Percentiles rank a stretch among this genome's conserved stretches.
phyloP scores from a whole-genome alignment of 2,329 filamentous ascomycete genomes.

The Raffaelea arxii region DNA sequence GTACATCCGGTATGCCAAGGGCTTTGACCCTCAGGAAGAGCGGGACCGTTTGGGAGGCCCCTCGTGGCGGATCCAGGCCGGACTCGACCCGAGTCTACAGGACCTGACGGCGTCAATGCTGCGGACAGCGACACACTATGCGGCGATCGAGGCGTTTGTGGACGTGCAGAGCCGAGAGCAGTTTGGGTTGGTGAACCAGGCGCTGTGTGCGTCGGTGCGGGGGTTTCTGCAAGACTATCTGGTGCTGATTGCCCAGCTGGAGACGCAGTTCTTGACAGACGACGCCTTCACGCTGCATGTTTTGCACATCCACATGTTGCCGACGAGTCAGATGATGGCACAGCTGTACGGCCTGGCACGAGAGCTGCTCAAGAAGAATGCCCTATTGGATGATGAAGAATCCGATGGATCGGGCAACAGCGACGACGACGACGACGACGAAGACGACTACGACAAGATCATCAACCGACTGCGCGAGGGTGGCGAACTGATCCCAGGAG shows the following conservation, averaged over 20 bases:
- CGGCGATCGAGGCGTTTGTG: conserved; percentile 82
- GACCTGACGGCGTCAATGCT: conserved; percentile 85
- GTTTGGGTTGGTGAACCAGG: conserved; percentile 91
- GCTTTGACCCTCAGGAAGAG: conserved; percentile 76
- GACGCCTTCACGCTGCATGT: conserved; percentile 85
- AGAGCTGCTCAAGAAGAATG: conserved; percentile 81
- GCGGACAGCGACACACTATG: conserved; percentile 89
- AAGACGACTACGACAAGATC: conserved; percentile 84
- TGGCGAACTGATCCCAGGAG: conserved; percentile 65
- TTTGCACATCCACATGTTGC: conserved; percentile 82
- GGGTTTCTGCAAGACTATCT: conserved; percentile 90
- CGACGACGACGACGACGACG: conserved; percentile 69
- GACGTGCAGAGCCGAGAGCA: conserved; percentile 90
- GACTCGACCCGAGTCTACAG: conserved; percentile 81
- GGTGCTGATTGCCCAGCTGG: conserved; percentile 83
- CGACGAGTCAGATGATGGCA: conserved; percentile 81
- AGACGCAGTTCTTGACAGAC: conserved; percentile 86
- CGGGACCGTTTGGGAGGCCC: conserved; percentile 81
- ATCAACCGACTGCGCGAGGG: conserved; percentile 82
- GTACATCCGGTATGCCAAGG: conserved; percentile 78
- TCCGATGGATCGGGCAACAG: conserved; percentile 61
- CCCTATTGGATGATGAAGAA: conserved; percentile 71
- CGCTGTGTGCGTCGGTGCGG: conserved; percentile 87
- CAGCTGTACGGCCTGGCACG: conserved; percentile 83
- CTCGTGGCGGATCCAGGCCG: conserved; percentile 65